These are phyloP conservation scores for Penicillium thymicola DNA, from an alignment of 2,329 filamentous ascomycete genomes.

Conservation along the genomic window DNA sequence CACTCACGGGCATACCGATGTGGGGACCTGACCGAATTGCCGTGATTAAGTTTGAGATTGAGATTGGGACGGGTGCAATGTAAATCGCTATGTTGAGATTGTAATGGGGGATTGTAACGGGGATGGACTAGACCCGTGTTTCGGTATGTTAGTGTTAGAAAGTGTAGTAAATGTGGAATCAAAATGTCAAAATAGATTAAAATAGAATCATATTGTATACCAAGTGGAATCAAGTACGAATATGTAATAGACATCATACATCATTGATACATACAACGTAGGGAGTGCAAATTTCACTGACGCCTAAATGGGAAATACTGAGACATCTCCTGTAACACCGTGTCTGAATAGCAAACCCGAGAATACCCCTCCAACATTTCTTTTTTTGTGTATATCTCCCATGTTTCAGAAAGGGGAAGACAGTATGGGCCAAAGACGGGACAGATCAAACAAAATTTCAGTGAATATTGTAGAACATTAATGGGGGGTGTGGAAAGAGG, in stretches of 20 bases:
- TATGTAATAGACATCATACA: neutral
- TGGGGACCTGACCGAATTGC: neutral
- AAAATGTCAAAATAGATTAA: neutral
- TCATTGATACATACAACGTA: neutral
- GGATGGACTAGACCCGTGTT: neutral
- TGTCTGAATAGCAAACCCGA: neutral
- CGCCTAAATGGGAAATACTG: neutral
- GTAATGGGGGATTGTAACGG: neutral
- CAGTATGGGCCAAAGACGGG: neutral
- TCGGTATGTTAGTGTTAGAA: neutral
- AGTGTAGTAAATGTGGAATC: neutral
- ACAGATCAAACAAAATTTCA: neutral
- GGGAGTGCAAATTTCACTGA: neutral
- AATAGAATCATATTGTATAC: too few species aligned
- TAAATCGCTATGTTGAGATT: neutral
- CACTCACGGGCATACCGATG: slow-evolving; percentile 1
- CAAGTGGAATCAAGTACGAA: neutral
- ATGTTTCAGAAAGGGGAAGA: neutral
- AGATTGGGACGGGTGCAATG: neutral
- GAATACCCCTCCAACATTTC: neutral
- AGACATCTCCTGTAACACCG: slow-evolving; percentile 1
- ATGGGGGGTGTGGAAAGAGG: too few species aligned
- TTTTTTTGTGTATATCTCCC: neutral
- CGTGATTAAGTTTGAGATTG: neutral
- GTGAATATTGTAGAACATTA: neutral